Evolutionary conservation across 192 early-diverging fungal species (phyloP), one percentile per base, ranked within the genome.

Genomic region (Diversispora eburnea): DNA sequence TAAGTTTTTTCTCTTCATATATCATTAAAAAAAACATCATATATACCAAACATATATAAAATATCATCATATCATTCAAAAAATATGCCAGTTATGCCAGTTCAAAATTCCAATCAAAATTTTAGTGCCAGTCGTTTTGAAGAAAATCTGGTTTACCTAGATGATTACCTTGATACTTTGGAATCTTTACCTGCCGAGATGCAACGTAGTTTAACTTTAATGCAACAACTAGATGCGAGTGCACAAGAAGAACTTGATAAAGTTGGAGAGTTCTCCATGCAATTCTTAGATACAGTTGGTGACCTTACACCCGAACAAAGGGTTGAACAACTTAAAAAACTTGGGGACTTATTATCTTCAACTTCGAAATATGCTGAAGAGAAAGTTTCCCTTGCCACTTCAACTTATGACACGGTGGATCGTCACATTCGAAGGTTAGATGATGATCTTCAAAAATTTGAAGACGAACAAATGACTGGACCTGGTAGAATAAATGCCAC

Each of bases 331-430:
- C 82, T 92, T 8, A 80, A 83, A 73, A 78, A 77, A 20, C 77
- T 91, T 33, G 82, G 85, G 8, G 77, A 67, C 5, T 63, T 86
- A 15, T 88, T 96, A 55, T 89, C 88, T 10, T 92, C 91, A 4
- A 91, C 87, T 51, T 79, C 95, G 20, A 91, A 93, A 75, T 87
- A 94, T 66, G 94, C 94, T 8, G 93, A 97, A 73, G 95, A 98
- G 64, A 99, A 97, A 73, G 94, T 98, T 3, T 88, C 93, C 0
- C 77, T 99, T 39, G 97, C 97, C 13, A 91, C 91, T 49, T 90
- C 96, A 49, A 96, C 95, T 0, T 98, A 93, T 75, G 95, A 99
- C 69, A 83, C 92, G 88, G 91, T 93, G 8, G 96, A 98, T 74
- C 87, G 91, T 67, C 94, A 96, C 79, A 91, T 94, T 52, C 84